Base-by-base conservation (phyloP, 495 filamentous ascomycete genomes). In the Elaphomyces granulatus region DNA sequence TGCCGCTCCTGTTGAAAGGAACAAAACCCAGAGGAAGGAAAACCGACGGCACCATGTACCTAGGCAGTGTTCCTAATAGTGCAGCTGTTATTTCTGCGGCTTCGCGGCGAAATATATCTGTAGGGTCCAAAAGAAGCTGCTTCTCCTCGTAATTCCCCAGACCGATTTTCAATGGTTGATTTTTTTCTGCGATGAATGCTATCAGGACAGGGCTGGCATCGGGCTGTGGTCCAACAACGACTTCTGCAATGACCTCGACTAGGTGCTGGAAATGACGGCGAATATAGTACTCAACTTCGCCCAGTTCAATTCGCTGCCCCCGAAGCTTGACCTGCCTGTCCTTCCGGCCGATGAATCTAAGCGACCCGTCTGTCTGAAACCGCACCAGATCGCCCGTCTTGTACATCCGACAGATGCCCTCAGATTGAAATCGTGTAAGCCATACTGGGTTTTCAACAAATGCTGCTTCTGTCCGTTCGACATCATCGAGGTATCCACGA, bases 301-400 rank as follows among this genome's bases (percentile, higher is more conserved):
- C 65, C 3, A 72, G 44, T 37, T 74, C 71, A 18, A 74, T 54
- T 8, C 67, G 54, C 35, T 67, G 50, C 8, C 71, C 71, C 7
- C 65, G 58, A 32, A 75, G 50, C 47, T 74, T 75, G 34, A 73
- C 58, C 34, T 68, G 64, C 8, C 53, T 47, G 39, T 75, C 71
- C 18, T 36, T 46, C 10, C 71, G 63, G 18, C 69, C 69, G 10
- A 71, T 45, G 42, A 63, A 58, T n/a, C 54, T 43, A 3, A 73
- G 50, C 8, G 50, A 53, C 1, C 60, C 66, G 34, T 61, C 63
- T 0, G 39, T 30, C 35, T 61, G 58, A 34, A 66, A 63, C 1
- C 54, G 52, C 0, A 60, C 68, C 1, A 67, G 47, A 45, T 73
- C 69, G 1, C 69, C 70, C 0, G 69, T 74, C 12, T 53, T 47